Evolutionary conservation across 1,284 basidiomycete genomes (phyloP).

Genomic region (Tetrapyrgos nigripes): DNA sequence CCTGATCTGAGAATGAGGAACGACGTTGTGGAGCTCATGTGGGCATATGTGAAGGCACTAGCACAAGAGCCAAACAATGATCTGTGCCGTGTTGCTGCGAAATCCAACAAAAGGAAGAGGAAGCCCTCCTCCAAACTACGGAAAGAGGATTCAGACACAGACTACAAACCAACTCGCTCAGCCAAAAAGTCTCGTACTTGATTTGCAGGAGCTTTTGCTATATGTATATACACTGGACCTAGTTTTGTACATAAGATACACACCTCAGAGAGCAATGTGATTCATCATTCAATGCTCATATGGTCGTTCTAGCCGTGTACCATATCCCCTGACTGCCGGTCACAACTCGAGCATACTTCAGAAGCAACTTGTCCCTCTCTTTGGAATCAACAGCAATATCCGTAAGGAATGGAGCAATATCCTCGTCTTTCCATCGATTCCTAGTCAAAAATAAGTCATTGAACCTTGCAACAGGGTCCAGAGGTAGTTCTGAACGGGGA

Average conservation of each 20-base stretch:
- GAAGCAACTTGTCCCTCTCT: constrained; percentile 84
- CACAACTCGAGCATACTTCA: constrained; percentile 84
- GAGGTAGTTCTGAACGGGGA: constrained; percentile 74
- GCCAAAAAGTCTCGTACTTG: constrained; percentile 11
- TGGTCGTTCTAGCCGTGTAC: constrained; percentile 70
- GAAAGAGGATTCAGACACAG: not conserved
- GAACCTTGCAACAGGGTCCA: constrained; percentile 80
- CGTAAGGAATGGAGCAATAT: constrained; percentile 81
- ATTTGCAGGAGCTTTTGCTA: too few relatives aligned
- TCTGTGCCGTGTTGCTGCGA: not conserved
- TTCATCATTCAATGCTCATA: too few relatives aligned
- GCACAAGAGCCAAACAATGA: constrained; percentile 34
- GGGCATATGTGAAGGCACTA: constrained; percentile 56
- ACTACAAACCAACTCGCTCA: not conserved
- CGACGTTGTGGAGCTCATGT: constrained; percentile 57
- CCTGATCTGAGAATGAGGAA: constrained; percentile 67
- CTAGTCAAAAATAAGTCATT: constrained; percentile 84
- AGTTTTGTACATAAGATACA: not conserved
- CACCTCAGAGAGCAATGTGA: too few relatives aligned
- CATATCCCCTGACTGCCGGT: constrained; percentile 72
- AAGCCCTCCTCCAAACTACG: not conserved
- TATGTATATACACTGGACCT: too few relatives aligned
- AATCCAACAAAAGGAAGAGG: not conserved
- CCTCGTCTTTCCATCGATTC: constrained; percentile 77
- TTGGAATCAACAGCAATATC: constrained; percentile 86